Conservation (phyloP, 2,329 filamentous ascomycete genomes). For the Arthrobotrys musiformis region DNA sequence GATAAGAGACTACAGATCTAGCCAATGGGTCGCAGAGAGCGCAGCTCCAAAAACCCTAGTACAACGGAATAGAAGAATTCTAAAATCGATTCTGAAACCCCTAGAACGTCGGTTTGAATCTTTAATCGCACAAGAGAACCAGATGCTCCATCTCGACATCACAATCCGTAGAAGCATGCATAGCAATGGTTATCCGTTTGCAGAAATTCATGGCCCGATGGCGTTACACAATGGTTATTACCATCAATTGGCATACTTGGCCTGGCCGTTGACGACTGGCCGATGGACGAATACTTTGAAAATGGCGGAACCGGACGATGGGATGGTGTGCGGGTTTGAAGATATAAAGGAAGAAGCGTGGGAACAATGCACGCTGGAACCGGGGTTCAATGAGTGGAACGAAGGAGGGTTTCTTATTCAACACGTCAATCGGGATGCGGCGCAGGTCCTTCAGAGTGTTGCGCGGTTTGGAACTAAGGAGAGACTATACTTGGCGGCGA, state of each 20-base stretch:
- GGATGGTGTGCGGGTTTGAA: neutral
- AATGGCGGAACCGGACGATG: neutral
- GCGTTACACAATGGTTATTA: neutral
- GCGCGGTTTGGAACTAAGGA: neutral
- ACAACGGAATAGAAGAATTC: neutral
- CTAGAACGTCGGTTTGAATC: neutral
- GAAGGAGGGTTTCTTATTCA: neutral
- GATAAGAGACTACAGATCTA: neutral
- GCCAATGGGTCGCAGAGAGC: neutral
- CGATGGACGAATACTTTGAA: neutral
- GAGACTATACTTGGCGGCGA: neutral
- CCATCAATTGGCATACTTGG: neutral
- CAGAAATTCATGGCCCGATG: neutral
- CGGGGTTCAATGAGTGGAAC: neutral
- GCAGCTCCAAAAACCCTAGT: neutral
- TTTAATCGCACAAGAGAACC: neutral
- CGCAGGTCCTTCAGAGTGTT: neutral
- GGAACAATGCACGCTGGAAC: neutral
- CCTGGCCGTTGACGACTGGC: neutral
- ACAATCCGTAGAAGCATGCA: neutral
- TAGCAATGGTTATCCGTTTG: neutral
- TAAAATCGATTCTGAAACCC: neutral
- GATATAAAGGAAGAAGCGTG: neutral
- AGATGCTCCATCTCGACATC: neutral
- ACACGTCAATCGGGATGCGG: neutral